Evolutionary conservation across 2,329 filamentous ascomycete species (phyloP).

Genomic region (Pseudogymnoascus sp.): DNA sequence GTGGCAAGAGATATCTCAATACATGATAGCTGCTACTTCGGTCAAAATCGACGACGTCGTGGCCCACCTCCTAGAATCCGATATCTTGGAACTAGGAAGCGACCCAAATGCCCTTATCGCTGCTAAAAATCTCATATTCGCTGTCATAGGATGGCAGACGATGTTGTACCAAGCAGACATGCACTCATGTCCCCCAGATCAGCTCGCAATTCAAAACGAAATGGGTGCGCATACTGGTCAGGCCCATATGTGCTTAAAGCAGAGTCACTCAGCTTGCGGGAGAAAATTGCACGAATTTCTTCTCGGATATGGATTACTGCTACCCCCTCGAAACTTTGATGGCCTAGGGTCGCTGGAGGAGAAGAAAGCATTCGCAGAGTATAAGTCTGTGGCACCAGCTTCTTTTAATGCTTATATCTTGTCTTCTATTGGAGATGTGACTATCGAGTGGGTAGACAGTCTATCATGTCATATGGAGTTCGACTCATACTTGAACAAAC

Average conservation of each 20-base stretch:
- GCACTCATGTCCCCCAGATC: constrained; percentile 11
- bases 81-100: constrained; percentile 12
- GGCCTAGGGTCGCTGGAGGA: constrained; percentile 14
- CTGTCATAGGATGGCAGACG: constrained; percentile 23
- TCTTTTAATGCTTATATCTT: constrained; percentile 20
- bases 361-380: constrained; percentile 8
- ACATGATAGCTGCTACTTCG: constrained; percentile 8
- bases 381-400: constrained; percentile 13
- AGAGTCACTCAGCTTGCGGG: constrained; percentile 11
- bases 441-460: constrained; percentile 21
- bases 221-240: constrained; percentile 17
- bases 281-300: constrained; percentile 16
- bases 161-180: constrained; percentile 22
- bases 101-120: constrained; percentile 1
- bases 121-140: constrained; percentile 20
- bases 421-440: constrained; percentile 17
- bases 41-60: constrained; percentile 21
- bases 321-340: constrained; percentile 19
- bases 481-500: constrained; percentile 17
- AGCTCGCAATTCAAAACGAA: constrained; percentile 16
- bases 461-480: constrained; percentile 24
- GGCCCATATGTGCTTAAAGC: constrained; percentile 17
- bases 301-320: constrained; percentile 21
- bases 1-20: constrained; percentile 14
- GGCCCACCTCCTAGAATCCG: constrained; percentile 13